Evolutionary conservation across 177 flowering plant genomes (phyloP).

Genomic region (Tripterygium wilfordii): DNA sequence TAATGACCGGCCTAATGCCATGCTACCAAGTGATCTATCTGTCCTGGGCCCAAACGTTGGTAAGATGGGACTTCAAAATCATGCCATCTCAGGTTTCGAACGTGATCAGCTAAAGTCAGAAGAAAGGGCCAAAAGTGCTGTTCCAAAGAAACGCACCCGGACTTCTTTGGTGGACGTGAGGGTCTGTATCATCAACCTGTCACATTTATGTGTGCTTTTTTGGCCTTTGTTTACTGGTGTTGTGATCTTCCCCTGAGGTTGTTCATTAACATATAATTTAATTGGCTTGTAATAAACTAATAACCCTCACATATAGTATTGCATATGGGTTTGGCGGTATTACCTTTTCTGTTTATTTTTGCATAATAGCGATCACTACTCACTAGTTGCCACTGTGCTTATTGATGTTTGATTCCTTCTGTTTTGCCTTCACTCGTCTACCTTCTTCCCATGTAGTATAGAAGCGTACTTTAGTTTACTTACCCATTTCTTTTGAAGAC

Average conservation of each 20-base stretch:
- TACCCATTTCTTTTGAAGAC: no score
- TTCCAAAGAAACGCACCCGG: conserved; percentile 72
- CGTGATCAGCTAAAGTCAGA: conserved; percentile 60
- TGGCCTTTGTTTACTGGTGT: background rate
- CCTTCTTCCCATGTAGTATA: no score
- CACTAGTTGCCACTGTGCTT: no score
- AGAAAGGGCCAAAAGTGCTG: conserved; percentile 46
- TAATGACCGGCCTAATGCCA: conserved; percentile 39
- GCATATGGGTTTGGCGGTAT: no score
- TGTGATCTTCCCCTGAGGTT: background rate
- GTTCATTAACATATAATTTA: no score
- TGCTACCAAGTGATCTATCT: conserved; percentile 45
- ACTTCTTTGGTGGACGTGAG: conserved; percentile 67
- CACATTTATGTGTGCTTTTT: conserved; percentile 6
- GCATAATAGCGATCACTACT: no score
- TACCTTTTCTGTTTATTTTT: no score
- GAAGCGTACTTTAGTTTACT: no score
- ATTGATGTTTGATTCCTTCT: no score
- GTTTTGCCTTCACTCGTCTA: no score
- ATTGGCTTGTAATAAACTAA: no score
- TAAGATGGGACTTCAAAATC: conserved; percentile 56
- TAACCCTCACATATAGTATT: no score
- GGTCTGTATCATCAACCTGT: conserved; percentile 43
- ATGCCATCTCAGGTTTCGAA: conserved; percentile 35
- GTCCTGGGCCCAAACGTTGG: conserved; percentile 38